A percentile compares a stretch with the other conserved stretches of the same genome.
These are phyloP conservation scores for Cicer chorassanicum DNA, from an alignment of 306 rosid species.

Conservation along the genomic window DNA sequence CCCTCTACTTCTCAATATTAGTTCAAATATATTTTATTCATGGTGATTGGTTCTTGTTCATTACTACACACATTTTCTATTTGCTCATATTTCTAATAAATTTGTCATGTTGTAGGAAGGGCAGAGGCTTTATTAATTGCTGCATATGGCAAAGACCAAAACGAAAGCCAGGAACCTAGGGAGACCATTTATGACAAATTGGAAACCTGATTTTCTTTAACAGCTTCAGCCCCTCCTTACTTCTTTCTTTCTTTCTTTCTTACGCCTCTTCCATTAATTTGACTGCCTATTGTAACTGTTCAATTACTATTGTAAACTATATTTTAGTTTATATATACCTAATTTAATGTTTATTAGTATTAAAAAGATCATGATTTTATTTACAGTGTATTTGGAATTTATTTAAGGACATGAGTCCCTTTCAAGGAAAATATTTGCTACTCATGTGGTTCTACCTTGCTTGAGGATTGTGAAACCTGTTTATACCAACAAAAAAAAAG, in stretches of 20 bases:
- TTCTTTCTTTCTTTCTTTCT: not conserved
- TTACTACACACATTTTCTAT: not conserved
- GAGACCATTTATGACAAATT: constrained; percentile 44
- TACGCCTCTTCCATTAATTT: not conserved
- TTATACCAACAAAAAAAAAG: too few species aligned
- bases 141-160: constrained; percentile 76
- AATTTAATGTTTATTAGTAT: not conserved
- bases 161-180: constrained; percentile 48
- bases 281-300: constrained; percentile 33
- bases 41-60: constrained; percentile 23
- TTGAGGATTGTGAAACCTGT: too few species aligned
- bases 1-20: not conserved
- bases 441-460: too few species aligned
- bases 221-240: not conserved
- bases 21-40: not conserved
- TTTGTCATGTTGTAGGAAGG: constrained; percentile 66
- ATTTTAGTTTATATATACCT: not conserved
- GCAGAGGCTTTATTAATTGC: constrained; percentile 97
- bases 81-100: constrained; percentile 17
- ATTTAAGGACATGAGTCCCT: too few species aligned
- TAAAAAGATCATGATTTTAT: not conserved
- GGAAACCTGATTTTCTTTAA: constrained; percentile 39
- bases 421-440: too few species aligned
- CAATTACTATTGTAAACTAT: constrained; percentile 3
- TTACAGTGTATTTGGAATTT: too few species aligned